Evolutionary conservation across 1,284 basidiomycete species (phyloP).

Genomic region (Volvariella surrecta): DNA sequence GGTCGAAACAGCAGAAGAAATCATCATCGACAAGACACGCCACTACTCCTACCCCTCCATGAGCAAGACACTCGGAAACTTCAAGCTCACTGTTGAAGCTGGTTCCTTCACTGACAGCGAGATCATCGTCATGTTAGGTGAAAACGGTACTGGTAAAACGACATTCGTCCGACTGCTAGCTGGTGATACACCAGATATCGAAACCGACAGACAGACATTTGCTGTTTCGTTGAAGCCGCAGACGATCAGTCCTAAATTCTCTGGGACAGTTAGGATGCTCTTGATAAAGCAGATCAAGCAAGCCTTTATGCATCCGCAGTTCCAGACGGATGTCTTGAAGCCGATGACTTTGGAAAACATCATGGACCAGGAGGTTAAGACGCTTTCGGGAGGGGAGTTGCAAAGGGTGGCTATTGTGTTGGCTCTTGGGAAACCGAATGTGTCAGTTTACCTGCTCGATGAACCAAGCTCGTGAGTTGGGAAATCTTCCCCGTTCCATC

Average conservation of each 20-base stretch:
- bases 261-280: slow-evolving; percentile 87
- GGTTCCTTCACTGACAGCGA: slow-evolving; percentile 94
- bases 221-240: slow-evolving; percentile 93
- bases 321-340: slow-evolving; percentile 94
- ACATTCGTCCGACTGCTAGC: slow-evolving; percentile 92
- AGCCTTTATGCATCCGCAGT: slow-evolving; percentile 95
- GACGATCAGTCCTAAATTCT: slow-evolving; percentile 93
- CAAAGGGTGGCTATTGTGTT: slow-evolving; percentile 94
- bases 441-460: slow-evolving; percentile 82
- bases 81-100: slow-evolving; percentile 86
- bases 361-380: slow-evolving; percentile 95
- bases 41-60: slow-evolving; percentile 88
- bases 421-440: slow-evolving; percentile 79
- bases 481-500: background rate
- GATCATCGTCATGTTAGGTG: slow-evolving; percentile 95
- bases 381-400: slow-evolving; percentile 92
- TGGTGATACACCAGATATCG: slow-evolving; percentile 80
- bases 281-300: slow-evolving; percentile 89
- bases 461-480: slow-evolving; percentile 59
- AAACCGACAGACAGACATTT: slow-evolving; percentile 72
- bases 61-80: slow-evolving; percentile 89
- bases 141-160: slow-evolving; percentile 97
- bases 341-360: slow-evolving; percentile 91
- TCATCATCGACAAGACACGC: slow-evolving; percentile 74
- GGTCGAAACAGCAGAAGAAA: slow-evolving; percentile 87